A percentile compares a stretch with the other conserved stretches of the same genome.
These are phyloP conservation scores for Phaeosphaeriaceae sp. DNA, from an alignment of 2,329 filamentous ascomycete species.

Conservation along the genomic window DNA sequence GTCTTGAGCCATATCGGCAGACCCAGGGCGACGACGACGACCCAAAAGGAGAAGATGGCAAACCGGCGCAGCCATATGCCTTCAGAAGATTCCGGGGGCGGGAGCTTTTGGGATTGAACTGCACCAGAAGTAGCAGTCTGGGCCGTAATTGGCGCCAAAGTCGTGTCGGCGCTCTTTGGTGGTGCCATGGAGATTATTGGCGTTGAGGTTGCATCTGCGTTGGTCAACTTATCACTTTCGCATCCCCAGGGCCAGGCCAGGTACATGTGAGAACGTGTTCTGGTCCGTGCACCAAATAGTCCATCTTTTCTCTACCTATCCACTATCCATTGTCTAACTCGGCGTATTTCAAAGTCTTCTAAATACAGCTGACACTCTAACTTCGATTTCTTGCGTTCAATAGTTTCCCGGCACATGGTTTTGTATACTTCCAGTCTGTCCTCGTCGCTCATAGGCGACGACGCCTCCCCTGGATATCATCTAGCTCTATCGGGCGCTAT, in stretches of 20 bases:
- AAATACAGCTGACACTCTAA: too few relatives aligned
- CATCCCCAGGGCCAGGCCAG: conserved; percentile 3
- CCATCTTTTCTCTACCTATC: too few relatives aligned
- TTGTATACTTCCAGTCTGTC: too few relatives aligned
- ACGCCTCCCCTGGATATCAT: too few relatives aligned
- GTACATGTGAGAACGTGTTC: not conserved
- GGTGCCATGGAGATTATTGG: conserved; percentile 25
- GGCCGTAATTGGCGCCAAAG: conserved; percentile 17
- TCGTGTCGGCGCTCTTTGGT: conserved; percentile 27
- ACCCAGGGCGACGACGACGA: conserved; percentile 80
- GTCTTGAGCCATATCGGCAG: conserved; percentile 96
- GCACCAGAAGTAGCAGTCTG: conserved; percentile 4
- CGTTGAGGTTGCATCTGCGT: conserved; percentile 21
- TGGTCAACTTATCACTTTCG: conserved; percentile 23
- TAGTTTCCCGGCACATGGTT: too few relatives aligned
- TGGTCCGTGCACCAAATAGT: not conserved
- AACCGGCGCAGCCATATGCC: conserved; percentile 72
- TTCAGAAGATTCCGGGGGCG: conserved; percentile 78
- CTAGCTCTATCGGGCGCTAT: too few relatives aligned
- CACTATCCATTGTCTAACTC: too few relatives aligned
- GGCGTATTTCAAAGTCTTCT: too few relatives aligned
- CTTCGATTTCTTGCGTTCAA: too few relatives aligned
- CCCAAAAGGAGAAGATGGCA: conserved; percentile 90
- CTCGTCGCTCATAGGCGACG: too few relatives aligned
- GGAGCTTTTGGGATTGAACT: conserved; percentile 39